Evolutionary conservation across 2,329 filamentous ascomycete genomes (phyloP).

Genomic region (Beauveria medogensis): DNA sequence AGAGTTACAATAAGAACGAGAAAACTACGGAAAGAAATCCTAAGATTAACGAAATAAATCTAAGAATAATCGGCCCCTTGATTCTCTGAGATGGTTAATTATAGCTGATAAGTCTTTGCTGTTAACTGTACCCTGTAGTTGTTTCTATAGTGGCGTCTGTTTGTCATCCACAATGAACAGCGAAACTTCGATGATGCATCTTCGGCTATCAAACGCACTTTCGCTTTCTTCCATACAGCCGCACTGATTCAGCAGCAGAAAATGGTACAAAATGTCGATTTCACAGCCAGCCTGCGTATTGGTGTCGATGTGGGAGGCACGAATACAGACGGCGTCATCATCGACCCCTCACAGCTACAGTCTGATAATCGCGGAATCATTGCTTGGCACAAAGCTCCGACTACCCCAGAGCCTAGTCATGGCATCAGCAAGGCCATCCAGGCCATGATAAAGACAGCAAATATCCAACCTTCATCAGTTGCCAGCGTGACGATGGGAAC

Average conservation of each 20-base stretch:
- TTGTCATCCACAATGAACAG: not conserved
- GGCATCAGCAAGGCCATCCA: constrained; percentile 39
- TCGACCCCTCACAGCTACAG: constrained; percentile 32
- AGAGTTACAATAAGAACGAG: too few species aligned
- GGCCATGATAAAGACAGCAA: constrained; percentile 31
- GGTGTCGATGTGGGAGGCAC: constrained; percentile 43
- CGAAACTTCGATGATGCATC: not conserved
- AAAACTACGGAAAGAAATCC: too few species aligned
- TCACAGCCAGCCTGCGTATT: constrained; percentile 26
- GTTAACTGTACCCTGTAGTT: too few species aligned
- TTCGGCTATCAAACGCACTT: not conserved
- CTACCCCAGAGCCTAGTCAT: constrained; percentile 38
- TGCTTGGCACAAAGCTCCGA: constrained; percentile 41
- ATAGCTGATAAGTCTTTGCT: too few species aligned
- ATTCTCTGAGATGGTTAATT: too few species aligned
- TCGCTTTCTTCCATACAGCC: not conserved
- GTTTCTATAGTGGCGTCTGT: not conserved
- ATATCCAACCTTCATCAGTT: constrained; percentile 28
- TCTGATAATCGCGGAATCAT: constrained; percentile 34
- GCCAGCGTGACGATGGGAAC: constrained; percentile 45
- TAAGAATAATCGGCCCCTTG: too few species aligned
- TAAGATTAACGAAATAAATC: too few species aligned
- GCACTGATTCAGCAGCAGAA: not conserved
- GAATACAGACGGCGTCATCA: constrained; percentile 45
- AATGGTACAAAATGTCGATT: not conserved